Conservation (phyloP, 441 rosid species). For the Euphorbia celastroides region DNA sequence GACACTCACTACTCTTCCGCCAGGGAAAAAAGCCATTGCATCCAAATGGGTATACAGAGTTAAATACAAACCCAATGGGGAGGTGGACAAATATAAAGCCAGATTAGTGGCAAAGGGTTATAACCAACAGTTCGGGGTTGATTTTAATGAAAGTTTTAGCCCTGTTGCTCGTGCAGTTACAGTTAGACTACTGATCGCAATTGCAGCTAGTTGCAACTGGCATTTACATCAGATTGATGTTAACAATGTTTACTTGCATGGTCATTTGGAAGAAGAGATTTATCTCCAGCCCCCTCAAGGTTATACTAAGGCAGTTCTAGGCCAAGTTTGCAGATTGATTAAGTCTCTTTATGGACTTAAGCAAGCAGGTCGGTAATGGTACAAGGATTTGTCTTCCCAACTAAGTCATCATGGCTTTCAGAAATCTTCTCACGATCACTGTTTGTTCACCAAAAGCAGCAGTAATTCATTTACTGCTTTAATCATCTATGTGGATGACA, state of each 20-base stretch:
- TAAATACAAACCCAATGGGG: background rate
- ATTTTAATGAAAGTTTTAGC: background rate
- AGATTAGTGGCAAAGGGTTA: background rate
- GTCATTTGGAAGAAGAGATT: background rate
- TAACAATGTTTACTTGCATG: background rate
- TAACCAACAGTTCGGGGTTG: background rate
- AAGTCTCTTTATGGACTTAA: background rate
- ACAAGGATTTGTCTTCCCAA: background rate
- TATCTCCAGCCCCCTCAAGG: background rate
- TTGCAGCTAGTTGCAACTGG: background rate
- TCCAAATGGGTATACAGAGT: background rate
- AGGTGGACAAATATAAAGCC: background rate
- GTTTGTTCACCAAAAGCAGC: background rate
- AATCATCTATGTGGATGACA: background rate
- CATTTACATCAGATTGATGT: background rate
- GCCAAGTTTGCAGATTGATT: background rate
- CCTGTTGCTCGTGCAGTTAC: background rate
- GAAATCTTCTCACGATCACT: background rate
- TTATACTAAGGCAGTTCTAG: background rate
- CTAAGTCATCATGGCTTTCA: background rate
- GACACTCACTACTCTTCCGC: background rate
- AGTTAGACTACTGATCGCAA: background rate
- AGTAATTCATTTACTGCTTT: background rate
- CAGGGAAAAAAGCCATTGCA: background rate
- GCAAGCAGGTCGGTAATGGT: background rate